These are phyloP conservation scores for Lobulomyces angularis DNA, from an alignment of 192 early-diverging fungal species.

Conservation along the genomic window DNA sequence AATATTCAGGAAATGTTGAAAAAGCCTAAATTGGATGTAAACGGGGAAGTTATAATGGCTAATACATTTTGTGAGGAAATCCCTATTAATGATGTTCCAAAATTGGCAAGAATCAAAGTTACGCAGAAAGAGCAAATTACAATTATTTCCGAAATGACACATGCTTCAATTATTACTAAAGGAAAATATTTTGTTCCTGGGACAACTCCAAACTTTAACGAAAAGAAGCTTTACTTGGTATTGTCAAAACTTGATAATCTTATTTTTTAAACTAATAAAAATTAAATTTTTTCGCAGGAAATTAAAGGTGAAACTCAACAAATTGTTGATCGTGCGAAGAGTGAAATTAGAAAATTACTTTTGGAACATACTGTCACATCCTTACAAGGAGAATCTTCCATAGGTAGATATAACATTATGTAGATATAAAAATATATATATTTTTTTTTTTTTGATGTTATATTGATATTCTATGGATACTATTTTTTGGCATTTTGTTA, in stretches of 20 bases:
- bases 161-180: constrained; percentile 89
- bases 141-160: constrained; percentile 82
- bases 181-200: constrained; percentile 81
- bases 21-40: background rate
- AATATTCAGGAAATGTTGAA: constrained; percentile 4
- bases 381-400: constrained; percentile 62
- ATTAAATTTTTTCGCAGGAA: constrained; percentile 27
- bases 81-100: constrained; percentile 95
- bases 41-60: constrained; percentile 6
- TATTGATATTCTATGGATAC: no score
- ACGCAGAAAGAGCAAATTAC: constrained; percentile 92
- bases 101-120: constrained; percentile 88
- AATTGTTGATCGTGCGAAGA: constrained; percentile 80
- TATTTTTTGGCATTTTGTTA: no score
- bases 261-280: constrained; percentile 5
- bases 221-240: constrained; percentile 85
- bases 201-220: constrained; percentile 60
- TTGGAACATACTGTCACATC: constrained; percentile 69
- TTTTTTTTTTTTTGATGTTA: no score
- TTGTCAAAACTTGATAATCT: constrained; percentile 9
- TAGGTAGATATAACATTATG: no score
- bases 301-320: constrained; percentile 87
- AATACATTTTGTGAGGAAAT: constrained; percentile 66
- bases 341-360: constrained; percentile 84
- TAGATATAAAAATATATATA: no score